Base-by-base conservation (phyloP, 2,329 filamentous ascomycete genomes). In the Thermomyces lanuginosus region DNA sequence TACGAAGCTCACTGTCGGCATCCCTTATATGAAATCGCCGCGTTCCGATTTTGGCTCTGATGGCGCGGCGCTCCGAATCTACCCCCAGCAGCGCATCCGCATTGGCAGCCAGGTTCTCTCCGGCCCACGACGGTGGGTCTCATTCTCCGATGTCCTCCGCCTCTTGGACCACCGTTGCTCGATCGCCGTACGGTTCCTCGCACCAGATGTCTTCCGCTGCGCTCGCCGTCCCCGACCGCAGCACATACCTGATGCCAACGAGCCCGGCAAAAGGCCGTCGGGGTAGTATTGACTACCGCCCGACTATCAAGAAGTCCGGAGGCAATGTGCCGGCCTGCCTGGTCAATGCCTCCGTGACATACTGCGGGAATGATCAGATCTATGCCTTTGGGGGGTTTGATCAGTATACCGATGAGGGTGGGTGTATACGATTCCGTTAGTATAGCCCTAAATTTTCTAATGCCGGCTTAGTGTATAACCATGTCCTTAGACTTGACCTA, bases 301-400 rank as follows among this genome's bases (percentile, higher is more conserved):
- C 86, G 18, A 79, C 76, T 48, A 79, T 92, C 34, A 86, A 69
- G 19, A 73, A 76, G 43, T 80, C 77, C 8, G 61, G 78, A 25
- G 78, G 78, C 24, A 74, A 81, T 55, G 72, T 84, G 39, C 89
- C 89, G 19, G 84, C 89, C 18, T 95, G 86, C 48, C 66, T 98
- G 26, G 86, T 98, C 40, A 98, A 98, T 61, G 89, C 89, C 27
- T 95, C 89, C 1, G 86, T 95, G 34, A 98, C 89, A n/a, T 93
- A 92, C 52, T 92, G 89, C 45, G 84, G 84, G 33, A 89, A 92
- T 56, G 89, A 95, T 50, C 75, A 89, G 53, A 95, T 98, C 42
- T 95, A 91, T 55, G 89, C 86, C 7, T 98, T 98, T 61, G 89
- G 89, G 22, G 89, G 89, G 10, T 98, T 98, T 46, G 89, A 98